phyloP scores from a whole-genome alignment of 1,284 basidiomycete genomes.

The Apiotrichum brassicae region DNA sequence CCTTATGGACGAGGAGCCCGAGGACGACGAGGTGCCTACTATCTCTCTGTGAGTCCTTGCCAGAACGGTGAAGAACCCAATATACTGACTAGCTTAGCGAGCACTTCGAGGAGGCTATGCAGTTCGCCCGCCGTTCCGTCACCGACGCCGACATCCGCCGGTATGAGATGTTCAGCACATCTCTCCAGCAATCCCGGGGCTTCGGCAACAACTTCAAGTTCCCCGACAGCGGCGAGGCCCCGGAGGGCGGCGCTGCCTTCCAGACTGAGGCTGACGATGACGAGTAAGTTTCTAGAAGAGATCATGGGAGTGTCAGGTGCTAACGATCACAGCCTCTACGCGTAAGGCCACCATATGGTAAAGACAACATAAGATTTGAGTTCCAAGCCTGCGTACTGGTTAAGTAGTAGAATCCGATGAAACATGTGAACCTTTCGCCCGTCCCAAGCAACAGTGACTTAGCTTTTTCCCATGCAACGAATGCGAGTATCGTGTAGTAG shows the following conservation, averaged over 20 bases:
- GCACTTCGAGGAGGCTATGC: slow-evolving; percentile 79
- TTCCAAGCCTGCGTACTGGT: too few species aligned
- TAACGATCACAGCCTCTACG: too few species aligned
- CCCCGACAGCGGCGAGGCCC: slow-evolving; percentile 62
- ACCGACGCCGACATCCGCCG: slow-evolving; percentile 86
- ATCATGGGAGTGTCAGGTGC: too few species aligned
- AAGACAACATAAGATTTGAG: too few species aligned
- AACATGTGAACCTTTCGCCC: too few species aligned
- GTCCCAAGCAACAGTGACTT: too few species aligned
- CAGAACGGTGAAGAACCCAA: too few species aligned
- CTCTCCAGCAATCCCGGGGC: slow-evolving; percentile 42
- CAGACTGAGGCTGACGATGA: slow-evolving; percentile 48
- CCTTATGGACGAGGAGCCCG: slow-evolving; percentile 48
- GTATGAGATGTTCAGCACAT: slow-evolving; percentile 47
- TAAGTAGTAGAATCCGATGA: too few species aligned
- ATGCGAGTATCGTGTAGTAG: too few species aligned
- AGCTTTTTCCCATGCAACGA: too few species aligned
- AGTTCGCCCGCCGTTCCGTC: slow-evolving; percentile 72
- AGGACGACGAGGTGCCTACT: slow-evolving; percentile 90
- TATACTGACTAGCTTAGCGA: slow-evolving; percentile 50
- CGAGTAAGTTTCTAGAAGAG: slow-evolving; percentile 20
- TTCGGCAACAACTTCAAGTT: slow-evolving; percentile 55
- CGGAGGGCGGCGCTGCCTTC: slow-evolving; percentile 47
- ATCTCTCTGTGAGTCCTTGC: slow-evolving; percentile 72
- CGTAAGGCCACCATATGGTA: too few species aligned